Percentiles rank a stretch among this genome's conserved stretches.
These are phyloP conservation scores for Phaeosphaeriaceae sp. DNA, from an alignment of 2,329 filamentous ascomycete species.

Conservation along the genomic window DNA sequence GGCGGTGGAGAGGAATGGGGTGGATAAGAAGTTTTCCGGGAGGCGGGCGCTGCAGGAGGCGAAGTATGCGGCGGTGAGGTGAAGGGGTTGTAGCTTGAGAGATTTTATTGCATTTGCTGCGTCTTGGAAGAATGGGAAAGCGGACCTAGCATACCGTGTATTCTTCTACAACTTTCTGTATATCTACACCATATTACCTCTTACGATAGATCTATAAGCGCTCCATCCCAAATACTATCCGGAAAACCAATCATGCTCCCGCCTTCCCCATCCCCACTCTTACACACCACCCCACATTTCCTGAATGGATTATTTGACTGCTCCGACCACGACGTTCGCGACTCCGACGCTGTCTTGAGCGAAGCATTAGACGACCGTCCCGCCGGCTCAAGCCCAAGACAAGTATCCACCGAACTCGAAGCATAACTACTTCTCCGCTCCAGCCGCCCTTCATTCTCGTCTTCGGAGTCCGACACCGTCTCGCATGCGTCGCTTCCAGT, in stretches of 20 bases:
- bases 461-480: neutral
- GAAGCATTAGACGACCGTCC: neutral
- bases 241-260: no score
- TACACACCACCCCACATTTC: neutral
- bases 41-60: conserved; percentile 29
- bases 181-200: neutral
- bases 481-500: neutral
- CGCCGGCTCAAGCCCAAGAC: neutral
- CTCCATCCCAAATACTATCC: neutral
- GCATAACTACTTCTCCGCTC: neutral
- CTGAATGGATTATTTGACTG: neutral
- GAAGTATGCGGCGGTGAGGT: conserved; percentile 5
- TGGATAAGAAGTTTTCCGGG: conserved; percentile 24
- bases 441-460: neutral
- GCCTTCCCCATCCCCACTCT: no score
- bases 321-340: neutral
- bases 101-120: neutral
- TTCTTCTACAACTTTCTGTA: neutral
- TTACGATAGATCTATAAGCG: neutral
- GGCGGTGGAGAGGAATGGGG: conserved; percentile 17
- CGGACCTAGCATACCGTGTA: no score
- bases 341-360: neutral
- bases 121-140: no score
- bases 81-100: neutral
- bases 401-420: neutral